Evolutionary conservation across 306 rosid species (phyloP), one percentile per base, ranked within the genome.

Genomic region (Vicia sativa): DNA sequence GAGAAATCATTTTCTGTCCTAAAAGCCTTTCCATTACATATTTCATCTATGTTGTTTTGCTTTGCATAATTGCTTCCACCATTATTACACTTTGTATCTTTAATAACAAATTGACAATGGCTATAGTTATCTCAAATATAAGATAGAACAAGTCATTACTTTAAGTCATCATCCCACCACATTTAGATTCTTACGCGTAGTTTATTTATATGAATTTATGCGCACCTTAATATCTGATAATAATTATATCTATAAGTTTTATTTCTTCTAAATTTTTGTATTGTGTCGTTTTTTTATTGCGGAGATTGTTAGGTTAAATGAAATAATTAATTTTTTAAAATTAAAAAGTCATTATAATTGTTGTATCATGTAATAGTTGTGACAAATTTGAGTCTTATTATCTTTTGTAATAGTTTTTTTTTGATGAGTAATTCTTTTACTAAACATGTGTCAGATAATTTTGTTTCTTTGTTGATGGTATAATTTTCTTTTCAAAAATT

Each of bases 11-110:
- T 77, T 77, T 78, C 79, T 78, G 63, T 62, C 58, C 49, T 15
- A 73, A 68, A 78, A 62, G 78, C 79, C 49, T 62, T 67, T 14
- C 75, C 82, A 81, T 77, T 68, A 26, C 59, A 49, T 23, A 23
- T 4, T 62, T 26, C 65, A 69, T 70, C 45, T 79, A 61, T 57
- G 61, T n/a, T 68, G 25, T 26, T 64, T 31, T 59, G 44, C 67
- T 81, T 68, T 74, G 54, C 48, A 26, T 49, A 23, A 58, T 2
- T 55, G 63, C 41, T 61, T 29, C 65, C 52, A 19, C 64, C 29
- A 67, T 39, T 46, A 21, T n/a, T n/a, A n/a, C 39, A 15, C 34
- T 70, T 54, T 54, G 55, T n/a, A 48, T 19, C 21, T 28, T 14
- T 28, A 56, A 56, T 34, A 18, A 12, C 8, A 7, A 2, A 59